Base-by-base conservation (phyloP, 1,284 basidiomycete genomes). In the Pseudozyma sp. region DNA sequence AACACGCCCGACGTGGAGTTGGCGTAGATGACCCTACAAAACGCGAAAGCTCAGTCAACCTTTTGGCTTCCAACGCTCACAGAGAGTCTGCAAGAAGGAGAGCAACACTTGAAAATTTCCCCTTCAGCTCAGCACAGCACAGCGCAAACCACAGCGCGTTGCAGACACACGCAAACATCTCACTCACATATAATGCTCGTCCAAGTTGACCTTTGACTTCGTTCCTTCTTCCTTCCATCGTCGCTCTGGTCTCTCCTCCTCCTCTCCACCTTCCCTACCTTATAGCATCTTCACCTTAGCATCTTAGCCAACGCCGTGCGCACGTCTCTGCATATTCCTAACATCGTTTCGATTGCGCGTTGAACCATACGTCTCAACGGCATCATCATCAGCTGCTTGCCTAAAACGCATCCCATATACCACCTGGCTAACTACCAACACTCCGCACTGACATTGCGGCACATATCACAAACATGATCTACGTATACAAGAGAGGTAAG, bases 401-500 rank as follows among this genome's bases (percentile, higher is more conserved):
- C n/a, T 48, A 31, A 51, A 42, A 55, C 49, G 48, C 60, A 43
- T 59, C 55, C 36, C 51, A 53, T 57, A 60, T 49, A 57, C 55
- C 56, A 47, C 5, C 40, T 42, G 40, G 42, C 59, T 49, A n/a
- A 25, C 21, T 25, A 51, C 40, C 59, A 57, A 44, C 51, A 57
- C 44, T 25, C 35, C 54, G 54, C 63, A 48, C 43, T 45, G 12
- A 25, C 40, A 45, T 56, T 38, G 54, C 62, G 54, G 25, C 50
- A 48, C 51, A 52, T 40, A 57, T 1, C 8, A 56, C 42, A 59
- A 70, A 50, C 12, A 82, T 83, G 80, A 83, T 82, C 68, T 83
- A 77, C 76, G 81, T 83, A 48, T 83, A 83, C 80, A 83, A 83
- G 68, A 67, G 81, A 75, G 81, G 81, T 83, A 40, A 65, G 81